Percentiles rank a stretch among this genome's conserved stretches.
phyloP scores from a whole-genome alignment of 2,329 filamentous ascomycete species.

The Claviceps pusilla region DNA sequence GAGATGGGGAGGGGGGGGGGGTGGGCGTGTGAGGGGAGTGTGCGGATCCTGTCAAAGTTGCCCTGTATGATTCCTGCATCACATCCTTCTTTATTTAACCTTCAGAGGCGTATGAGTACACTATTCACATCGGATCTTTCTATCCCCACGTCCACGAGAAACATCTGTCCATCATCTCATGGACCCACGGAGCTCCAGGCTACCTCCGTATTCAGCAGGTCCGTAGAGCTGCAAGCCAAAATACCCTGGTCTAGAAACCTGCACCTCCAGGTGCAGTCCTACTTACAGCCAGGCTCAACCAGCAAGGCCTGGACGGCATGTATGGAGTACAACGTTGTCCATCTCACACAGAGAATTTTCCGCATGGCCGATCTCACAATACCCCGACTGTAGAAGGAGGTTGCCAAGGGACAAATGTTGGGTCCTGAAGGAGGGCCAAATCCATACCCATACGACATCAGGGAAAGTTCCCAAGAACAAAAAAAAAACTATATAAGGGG shows the following conservation, averaged over 20 bases:
- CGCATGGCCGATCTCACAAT: constrained; percentile 1
- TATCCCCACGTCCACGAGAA: constrained; percentile 5
- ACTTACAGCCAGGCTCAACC: background rate
- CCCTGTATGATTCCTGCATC: background rate
- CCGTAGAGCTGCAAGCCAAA: background rate
- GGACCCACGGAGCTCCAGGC: constrained; percentile 4
- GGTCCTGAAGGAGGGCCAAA: constrained; percentile 1
- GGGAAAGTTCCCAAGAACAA: background rate
- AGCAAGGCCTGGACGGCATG: constrained; percentile 3
- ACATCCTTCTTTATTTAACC: background rate
- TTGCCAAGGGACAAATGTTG: background rate
- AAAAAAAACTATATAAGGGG: constrained; percentile 8
- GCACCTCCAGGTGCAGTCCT: background rate
- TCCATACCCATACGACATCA: constrained; percentile 3
- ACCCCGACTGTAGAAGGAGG: background rate
- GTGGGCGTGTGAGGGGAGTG: background rate
- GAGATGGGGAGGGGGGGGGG: background rate
- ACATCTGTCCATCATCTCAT: constrained; percentile 1
- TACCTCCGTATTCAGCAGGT: constrained; percentile 2
- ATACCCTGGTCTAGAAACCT: constrained; percentile 4
- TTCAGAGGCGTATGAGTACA: constrained; percentile 1
- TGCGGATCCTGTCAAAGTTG: background rate
- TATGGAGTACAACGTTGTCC: constrained; percentile 2
- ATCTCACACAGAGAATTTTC: constrained; percentile 9
- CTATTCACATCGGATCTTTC: background rate